These are phyloP conservation scores for Mycena crocata DNA, from an alignment of 768 basidiomycete genomes.

Conservation along the genomic window DNA sequence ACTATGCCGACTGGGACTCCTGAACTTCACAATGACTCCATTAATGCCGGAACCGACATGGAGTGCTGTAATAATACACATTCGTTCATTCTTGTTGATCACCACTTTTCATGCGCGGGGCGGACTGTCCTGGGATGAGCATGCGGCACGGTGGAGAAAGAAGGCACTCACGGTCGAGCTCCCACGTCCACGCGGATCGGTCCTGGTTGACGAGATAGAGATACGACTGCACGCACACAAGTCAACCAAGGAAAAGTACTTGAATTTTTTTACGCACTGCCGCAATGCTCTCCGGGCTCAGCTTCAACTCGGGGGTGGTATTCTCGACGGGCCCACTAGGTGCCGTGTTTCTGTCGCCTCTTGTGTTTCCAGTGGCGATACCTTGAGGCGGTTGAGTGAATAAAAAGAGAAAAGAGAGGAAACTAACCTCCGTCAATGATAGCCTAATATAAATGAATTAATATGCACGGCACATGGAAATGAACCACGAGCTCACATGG, in stretches of 20 bases:
- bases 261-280: constrained; percentile 59
- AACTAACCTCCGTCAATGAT: constrained; percentile 74
- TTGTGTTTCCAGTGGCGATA: constrained; percentile 46
- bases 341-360: constrained; percentile 50
- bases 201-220: constrained; percentile 34
- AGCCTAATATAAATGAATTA: constrained; percentile 49
- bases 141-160: not conserved
- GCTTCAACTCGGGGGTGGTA: constrained; percentile 44
- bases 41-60: too few relatives aligned
- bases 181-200: constrained; percentile 20
- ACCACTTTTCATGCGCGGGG: constrained; percentile 37
- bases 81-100: too few relatives aligned
- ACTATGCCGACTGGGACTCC: too few relatives aligned
- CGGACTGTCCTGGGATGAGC: constrained; percentile 16
- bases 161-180: constrained; percentile 18
- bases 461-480: not conserved
- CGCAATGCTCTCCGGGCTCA: constrained; percentile 78
- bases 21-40: too few relatives aligned
- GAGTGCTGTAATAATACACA: too few relatives aligned
- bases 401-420: constrained; percentile 1
- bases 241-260: not conserved
- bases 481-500: constrained; percentile 65
- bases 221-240: constrained; percentile 10
- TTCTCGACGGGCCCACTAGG: constrained; percentile 40
- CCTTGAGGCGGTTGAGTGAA: constrained; percentile 34